Evolutionary conservation across 2,329 filamentous ascomycete genomes (phyloP).

Genomic region (Fusarium beomiforme): DNA sequence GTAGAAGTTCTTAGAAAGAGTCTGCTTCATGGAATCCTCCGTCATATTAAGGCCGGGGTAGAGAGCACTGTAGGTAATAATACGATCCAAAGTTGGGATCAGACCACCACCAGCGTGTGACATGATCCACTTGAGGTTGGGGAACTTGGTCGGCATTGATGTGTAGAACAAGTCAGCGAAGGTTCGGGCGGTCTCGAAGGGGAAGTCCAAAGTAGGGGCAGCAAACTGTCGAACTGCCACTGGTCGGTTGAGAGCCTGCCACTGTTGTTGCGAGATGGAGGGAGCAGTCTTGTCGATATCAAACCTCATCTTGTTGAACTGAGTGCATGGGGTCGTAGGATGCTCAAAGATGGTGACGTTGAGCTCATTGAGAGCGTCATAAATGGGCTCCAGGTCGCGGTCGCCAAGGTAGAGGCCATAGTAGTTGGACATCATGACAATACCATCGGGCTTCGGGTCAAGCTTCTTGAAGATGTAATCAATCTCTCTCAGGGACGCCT

Average conservation of each 20-base stretch:
- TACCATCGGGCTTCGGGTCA: neutral
- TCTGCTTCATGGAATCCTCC: conserved; percentile 7
- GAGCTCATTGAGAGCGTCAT: neutral
- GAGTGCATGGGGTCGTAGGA: conserved; percentile 13
- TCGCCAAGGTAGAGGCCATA: conserved; percentile 13
- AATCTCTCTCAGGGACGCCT: conserved; percentile 12
- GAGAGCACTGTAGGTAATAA: conserved; percentile 9
- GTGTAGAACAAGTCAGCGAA: conserved; percentile 36
- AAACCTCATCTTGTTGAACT: conserved; percentile 2
- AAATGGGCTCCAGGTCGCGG: conserved; percentile 1
- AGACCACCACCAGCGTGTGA: conserved; percentile 41
- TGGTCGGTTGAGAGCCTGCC: conserved; percentile 19
- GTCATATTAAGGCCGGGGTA: conserved; percentile 12
- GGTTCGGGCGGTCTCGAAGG: conserved; percentile 25
- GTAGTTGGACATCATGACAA: conserved; percentile 24
- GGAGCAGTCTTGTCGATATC: neutral
- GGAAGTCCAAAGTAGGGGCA: conserved; percentile 6
- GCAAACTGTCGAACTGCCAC: conserved; percentile 12
- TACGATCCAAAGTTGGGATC: conserved; percentile 38
- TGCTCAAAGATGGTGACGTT: conserved; percentile 21
- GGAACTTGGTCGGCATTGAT: conserved; percentile 34
- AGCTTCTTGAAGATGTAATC: neutral
- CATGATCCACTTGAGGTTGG: conserved; percentile 41
- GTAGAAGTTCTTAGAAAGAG: neutral
- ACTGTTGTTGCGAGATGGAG: neutral